These are phyloP conservation scores for Carnegiea gigantea DNA, from an alignment of 179 eudicot species.

Conservation along the genomic window DNA sequence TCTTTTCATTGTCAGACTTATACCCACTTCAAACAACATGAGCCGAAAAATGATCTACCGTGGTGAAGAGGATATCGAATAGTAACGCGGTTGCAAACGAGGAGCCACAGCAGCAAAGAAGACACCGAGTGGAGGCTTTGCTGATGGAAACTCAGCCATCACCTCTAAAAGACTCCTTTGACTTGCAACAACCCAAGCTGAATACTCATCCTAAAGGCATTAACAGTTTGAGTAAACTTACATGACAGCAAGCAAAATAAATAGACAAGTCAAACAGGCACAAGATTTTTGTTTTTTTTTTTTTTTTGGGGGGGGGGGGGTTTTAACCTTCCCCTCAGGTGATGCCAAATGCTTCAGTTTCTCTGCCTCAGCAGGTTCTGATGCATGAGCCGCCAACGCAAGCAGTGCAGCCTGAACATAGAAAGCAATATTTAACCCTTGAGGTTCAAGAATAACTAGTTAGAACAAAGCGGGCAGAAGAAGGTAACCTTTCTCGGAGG, in stretches of 20 bases:
- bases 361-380: slow-evolving; percentile 66
- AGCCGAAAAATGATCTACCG: slow-evolving; percentile 37
- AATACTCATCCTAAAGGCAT: slow-evolving; percentile 74
- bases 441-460: background rate
- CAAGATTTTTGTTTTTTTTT: no score
- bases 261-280: background rate
- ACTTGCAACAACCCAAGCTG: slow-evolving; percentile 73
- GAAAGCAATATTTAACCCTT: background rate
- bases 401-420: slow-evolving; percentile 59
- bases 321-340: slow-evolving; percentile 70
- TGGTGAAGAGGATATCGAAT: slow-evolving; percentile 92
- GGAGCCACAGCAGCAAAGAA: slow-evolving; percentile 91
- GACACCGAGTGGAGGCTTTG: slow-evolving; percentile 88
- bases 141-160: slow-evolving; percentile 83
- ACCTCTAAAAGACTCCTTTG: slow-evolving; percentile 93
- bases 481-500: slow-evolving; percentile 69
- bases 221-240: background rate
- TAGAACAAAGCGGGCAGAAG: background rate
- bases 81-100: slow-evolving; percentile 84
- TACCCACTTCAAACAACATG: background rate
- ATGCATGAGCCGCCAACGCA: slow-evolving; percentile 81
- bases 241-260: background rate
- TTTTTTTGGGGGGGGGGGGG: background rate
- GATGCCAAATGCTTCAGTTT: slow-evolving; percentile 62
- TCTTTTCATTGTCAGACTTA: background rate